A percentile compares a stretch with the other conserved stretches of the same genome.
These are phyloP conservation scores for Draba incana DNA, from an alignment of 345 rosid species.

Conservation along the genomic window DNA sequence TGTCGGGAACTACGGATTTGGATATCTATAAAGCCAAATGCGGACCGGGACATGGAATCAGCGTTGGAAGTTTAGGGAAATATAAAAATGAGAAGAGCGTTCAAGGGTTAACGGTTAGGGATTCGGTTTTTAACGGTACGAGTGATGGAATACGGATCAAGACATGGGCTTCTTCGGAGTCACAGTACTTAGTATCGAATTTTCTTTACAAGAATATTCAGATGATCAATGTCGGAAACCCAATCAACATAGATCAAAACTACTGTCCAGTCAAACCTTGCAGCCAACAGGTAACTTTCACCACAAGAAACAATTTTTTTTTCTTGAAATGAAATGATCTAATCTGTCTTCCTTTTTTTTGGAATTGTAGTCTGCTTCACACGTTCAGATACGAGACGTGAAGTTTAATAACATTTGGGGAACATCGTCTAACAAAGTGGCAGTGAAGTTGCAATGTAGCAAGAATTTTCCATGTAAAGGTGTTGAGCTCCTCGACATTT, in stretches of 20 bases:
- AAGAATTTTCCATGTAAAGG: constrained; percentile 36
- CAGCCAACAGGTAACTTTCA: constrained; percentile 13
- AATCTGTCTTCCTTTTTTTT: neutral
- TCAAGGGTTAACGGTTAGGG: constrained; percentile 23
- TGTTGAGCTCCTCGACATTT: constrained; percentile 33
- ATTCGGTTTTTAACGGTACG: constrained; percentile 34
- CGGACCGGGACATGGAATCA: constrained; percentile 42
- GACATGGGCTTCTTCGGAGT: constrained; percentile 27
- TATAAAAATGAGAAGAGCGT: constrained; percentile 31
- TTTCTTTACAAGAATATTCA: constrained; percentile 32
- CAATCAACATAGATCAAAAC: constrained; percentile 42
- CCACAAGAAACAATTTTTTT: neutral
- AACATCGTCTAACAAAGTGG: constrained; percentile 39
- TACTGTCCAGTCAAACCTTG: constrained; percentile 37
- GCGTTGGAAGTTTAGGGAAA: constrained; percentile 42
- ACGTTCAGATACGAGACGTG: constrained; percentile 43
- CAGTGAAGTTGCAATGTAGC: constrained; percentile 47
- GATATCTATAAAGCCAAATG: constrained; percentile 27
- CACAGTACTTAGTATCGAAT: constrained; percentile 14
- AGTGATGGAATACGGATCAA: constrained; percentile 39
- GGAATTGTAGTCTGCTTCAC: constrained; percentile 31
- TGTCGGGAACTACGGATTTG: constrained; percentile 24
- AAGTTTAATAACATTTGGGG: constrained; percentile 45
- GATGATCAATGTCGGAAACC: constrained; percentile 38
- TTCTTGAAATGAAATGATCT: neutral